Conservation (phyloP, 768 basidiomycete genomes). For the Cystoderma amianthinum region DNA sequence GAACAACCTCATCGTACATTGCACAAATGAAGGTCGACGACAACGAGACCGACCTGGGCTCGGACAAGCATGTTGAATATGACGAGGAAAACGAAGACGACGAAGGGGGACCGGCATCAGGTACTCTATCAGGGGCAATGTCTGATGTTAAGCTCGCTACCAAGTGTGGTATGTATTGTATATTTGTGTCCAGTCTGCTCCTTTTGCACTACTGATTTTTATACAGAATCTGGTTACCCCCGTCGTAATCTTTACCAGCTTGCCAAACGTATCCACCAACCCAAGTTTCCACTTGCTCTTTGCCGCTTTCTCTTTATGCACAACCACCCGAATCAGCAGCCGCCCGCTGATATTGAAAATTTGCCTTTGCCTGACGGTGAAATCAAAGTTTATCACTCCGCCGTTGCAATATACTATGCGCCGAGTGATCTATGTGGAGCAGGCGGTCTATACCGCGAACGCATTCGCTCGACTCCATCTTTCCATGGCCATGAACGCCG, state of each 20-base stretch:
- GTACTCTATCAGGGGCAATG: background rate
- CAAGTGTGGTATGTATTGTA: background rate
- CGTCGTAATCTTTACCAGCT: no score
- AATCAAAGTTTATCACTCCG: conserved; percentile 14
- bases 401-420: conserved; percentile 16
- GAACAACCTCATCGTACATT: background rate
- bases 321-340: no score
- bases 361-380: background rate
- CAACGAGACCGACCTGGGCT: background rate
- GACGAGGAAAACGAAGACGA: background rate
- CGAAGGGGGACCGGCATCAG: background rate
- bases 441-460: conserved; percentile 18
- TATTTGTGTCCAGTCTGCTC: no score
- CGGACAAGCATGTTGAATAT: no score
- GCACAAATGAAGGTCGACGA: background rate
- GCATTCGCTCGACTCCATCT: conserved; percentile 16
- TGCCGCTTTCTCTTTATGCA: no score
- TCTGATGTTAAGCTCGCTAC: conserved; percentile 1
- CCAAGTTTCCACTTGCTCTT: no score
- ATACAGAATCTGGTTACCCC: no score
- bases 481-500: conserved; percentile 12
- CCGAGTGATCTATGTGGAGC: conserved; percentile 21
- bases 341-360: conserved; percentile 1
- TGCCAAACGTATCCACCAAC: no score
- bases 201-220: no score